Percentiles rank a stretch among this genome's conserved stretches.
These are phyloP conservation scores for Globisporangium splendens DNA, from an alignment of 352 stramenopile genomes.

Conservation along the genomic window DNA sequence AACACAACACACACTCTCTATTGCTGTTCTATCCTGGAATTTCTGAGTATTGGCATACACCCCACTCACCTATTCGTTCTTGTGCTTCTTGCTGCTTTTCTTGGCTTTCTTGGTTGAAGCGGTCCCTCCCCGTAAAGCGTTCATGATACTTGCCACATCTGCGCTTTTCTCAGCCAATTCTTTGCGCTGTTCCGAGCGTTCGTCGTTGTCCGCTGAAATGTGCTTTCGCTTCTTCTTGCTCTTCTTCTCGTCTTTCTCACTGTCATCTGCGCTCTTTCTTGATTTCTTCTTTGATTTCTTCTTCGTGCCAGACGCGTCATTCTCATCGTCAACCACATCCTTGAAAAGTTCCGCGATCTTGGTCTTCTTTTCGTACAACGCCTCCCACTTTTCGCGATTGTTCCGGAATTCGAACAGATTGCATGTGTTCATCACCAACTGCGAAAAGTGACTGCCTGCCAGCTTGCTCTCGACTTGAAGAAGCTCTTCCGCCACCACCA, in stretches of 20 bases:
- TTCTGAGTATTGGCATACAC: neutral
- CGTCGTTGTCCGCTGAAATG: constrained; percentile 18
- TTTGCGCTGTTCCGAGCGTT: constrained; percentile 22
- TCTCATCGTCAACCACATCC: constrained; percentile 49
- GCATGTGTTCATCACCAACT: constrained; percentile 79
- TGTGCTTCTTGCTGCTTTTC: constrained; percentile 37
- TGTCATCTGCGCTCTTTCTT: neutral
- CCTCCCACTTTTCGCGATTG: constrained; percentile 74
- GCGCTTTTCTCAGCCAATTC: constrained; percentile 32
- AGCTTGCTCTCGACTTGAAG: constrained; percentile 68
- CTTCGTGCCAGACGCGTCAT: constrained; percentile 12
- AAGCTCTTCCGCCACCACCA: constrained; percentile 66
- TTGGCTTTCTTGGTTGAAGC: constrained; percentile 21
- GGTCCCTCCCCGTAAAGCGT: constrained; percentile 38
- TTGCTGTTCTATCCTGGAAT: constrained; percentile 1
- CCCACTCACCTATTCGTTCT: constrained; percentile 11
- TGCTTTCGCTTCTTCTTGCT: constrained; percentile 43
- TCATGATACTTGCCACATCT: constrained; percentile 69
- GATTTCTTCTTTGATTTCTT: constrained; percentile 9
- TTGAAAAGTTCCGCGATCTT: constrained; percentile 82
- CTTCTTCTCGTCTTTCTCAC: constrained; percentile 21
- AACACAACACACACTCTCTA: too few species aligned
- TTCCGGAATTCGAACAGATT: constrained; percentile 79
- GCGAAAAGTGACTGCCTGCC: constrained; percentile 73
- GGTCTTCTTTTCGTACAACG: constrained; percentile 71